These are phyloP conservation scores for Phoma sp. DNA, from an alignment of 2,329 filamentous ascomycete species.

Conservation along the genomic window DNA sequence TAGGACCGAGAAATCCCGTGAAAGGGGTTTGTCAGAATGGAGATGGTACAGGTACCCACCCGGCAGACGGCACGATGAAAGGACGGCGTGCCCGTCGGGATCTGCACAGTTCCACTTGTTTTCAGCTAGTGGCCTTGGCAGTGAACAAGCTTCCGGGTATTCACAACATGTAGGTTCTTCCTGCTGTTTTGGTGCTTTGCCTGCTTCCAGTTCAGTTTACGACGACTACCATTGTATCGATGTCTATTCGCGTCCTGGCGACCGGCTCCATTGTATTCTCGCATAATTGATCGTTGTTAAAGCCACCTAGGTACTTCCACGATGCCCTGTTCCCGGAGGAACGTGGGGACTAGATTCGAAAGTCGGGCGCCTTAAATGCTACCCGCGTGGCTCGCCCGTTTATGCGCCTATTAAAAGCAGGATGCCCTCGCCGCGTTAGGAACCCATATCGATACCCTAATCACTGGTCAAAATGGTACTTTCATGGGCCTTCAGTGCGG, in stretches of 20 bases:
- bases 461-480: neutral
- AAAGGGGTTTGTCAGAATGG: too few species aligned
- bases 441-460: neutral
- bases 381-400: slow-evolving; percentile 1
- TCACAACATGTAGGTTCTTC: neutral
- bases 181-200: neutral
- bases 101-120: slow-evolving; percentile 1
- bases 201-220: too few species aligned
- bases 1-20: neutral
- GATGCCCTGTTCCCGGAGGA: neutral
- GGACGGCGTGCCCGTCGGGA: neutral
- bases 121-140: slow-evolving; percentile 8
- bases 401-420: slow-evolving; percentile 5
- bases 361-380: slow-evolving; percentile 13
- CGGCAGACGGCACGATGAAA: neutral
- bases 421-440: neutral
- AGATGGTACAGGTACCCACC: neutral
- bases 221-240: neutral
- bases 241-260: neutral
- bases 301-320: neutral
- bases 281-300: neutral
- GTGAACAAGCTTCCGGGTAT: slow-evolving; percentile 3
- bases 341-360: slow-evolving; percentile 6
- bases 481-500: neutral
- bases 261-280: neutral